Evolutionary conservation across 345 rosid genomes (phyloP).

Genomic region (Ceriops tagal): DNA sequence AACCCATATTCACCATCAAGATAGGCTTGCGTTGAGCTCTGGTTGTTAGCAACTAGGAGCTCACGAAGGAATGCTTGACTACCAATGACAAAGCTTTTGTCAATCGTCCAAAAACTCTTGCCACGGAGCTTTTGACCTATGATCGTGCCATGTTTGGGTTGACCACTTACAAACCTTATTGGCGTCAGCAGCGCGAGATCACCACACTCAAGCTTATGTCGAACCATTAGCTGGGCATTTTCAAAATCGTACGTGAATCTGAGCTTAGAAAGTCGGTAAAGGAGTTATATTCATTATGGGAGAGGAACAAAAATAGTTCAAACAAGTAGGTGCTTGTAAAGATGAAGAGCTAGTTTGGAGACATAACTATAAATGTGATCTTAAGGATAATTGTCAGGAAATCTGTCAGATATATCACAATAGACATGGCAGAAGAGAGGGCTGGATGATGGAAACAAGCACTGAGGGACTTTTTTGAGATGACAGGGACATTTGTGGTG

Average conservation of each 20-base stretch:
- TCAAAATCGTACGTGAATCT: neutral
- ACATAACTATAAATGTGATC: too few relatives aligned
- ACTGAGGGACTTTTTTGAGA: neutral
- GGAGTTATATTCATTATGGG: neutral
- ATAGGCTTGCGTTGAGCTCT: neutral
- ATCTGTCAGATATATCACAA: neutral
- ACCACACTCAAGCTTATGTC: neutral
- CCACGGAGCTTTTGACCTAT: neutral
- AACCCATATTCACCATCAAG: neutral
- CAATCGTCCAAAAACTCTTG: neutral
- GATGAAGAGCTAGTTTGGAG: too few relatives aligned
- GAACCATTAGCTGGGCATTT: neutral
- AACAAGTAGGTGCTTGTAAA: too few relatives aligned
- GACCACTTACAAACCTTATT: neutral
- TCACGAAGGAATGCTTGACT: too few relatives aligned
- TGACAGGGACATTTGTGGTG: too few relatives aligned
- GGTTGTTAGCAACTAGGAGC: neutral
- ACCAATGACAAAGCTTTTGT: neutral
- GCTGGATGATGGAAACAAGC: constrained; percentile 1
- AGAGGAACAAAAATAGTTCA: too few relatives aligned
- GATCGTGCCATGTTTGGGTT: neutral
- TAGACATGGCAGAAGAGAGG: neutral
- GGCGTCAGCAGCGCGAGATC: neutral
- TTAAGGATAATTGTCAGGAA: neutral
- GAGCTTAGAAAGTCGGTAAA: neutral